phyloP scores from a whole-genome alignment of 441 rosid genomes.

The Populus hybrid region DNA sequence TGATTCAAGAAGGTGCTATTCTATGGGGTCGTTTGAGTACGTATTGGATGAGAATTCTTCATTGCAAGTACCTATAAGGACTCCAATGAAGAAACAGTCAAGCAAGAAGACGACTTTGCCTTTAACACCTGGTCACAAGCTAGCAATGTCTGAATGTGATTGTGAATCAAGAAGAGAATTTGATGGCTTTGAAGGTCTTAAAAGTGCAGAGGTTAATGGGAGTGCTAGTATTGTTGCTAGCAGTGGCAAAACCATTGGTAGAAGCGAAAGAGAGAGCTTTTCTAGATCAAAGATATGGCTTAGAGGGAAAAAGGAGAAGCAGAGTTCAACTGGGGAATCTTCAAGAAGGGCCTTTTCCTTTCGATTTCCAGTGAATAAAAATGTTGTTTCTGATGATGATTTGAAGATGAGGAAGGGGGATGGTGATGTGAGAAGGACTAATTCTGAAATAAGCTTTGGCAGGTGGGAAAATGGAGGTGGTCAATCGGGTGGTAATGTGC shows the following conservation, averaged over 20 bases:
- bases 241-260: constrained; percentile 26
- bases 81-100: constrained; percentile 54
- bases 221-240: constrained; percentile 13
- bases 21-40: constrained; percentile 93
- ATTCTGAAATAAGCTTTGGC: constrained; percentile 32
- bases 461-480: constrained; percentile 37
- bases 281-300: constrained; percentile 89
- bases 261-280: constrained; percentile 64
- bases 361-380: constrained; percentile 43
- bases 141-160: constrained; percentile 73
- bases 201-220: constrained; percentile 22
- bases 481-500: constrained; percentile 44
- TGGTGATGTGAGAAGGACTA: constrained; percentile 22
- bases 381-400: constrained; percentile 19
- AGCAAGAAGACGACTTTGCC: constrained; percentile 59
- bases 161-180: constrained; percentile 63
- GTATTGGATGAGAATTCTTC: constrained; percentile 71
- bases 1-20: constrained; percentile 74
- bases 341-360: constrained; percentile 77
- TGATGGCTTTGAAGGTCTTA: constrained; percentile 39
- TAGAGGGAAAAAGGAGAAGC: constrained; percentile 49
- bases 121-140: constrained; percentile 53
- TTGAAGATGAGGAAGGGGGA: constrained; percentile 26
- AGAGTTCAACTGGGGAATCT: constrained; percentile 31
- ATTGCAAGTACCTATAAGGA: constrained; percentile 69